phyloP scores from a whole-genome alignment of 2,329 filamentous ascomycete genomes.

The Trichoderma guizhouense region DNA sequence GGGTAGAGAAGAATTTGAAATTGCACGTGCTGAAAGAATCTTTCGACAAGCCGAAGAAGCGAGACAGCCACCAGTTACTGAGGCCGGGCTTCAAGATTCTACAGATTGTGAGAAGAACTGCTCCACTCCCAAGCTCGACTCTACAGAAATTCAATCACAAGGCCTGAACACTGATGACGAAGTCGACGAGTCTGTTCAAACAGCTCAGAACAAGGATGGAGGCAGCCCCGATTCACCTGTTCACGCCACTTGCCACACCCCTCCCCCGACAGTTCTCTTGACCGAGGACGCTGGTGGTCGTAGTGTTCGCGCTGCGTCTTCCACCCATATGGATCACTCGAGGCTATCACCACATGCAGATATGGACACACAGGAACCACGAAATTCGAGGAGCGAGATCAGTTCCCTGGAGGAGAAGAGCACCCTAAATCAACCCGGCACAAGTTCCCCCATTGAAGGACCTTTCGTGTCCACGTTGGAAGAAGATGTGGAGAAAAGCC shows the following conservation, averaged over 20 bases:
- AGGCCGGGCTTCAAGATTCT: not conserved
- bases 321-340: not conserved
- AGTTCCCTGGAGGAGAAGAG: constrained; percentile 18
- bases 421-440: not conserved
- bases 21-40: constrained; percentile 20
- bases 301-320: constrained; percentile 10
- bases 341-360: not conserved
- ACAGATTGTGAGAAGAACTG: not conserved
- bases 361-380: not conserved
- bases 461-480: not conserved
- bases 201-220: not conserved
- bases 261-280: constrained; percentile 21
- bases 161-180: not conserved
- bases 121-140: not conserved
- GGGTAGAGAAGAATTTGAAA: constrained; percentile 40
- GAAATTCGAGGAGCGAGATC: constrained; percentile 3
- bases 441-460: not conserved
- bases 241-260: not conserved
- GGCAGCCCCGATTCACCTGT: not conserved
- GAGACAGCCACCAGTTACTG: not conserved
- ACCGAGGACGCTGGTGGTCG: constrained; percentile 20
- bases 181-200: not conserved
- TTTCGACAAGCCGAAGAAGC: constrained; percentile 18
- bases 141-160: not conserved
- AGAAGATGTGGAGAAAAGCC: not conserved